Percentiles rank a stretch among this genome's conserved stretches.
Evolutionary conservation across 2,329 filamentous ascomycete species (phyloP).

Genomic region (Myriosclerotinia curreyana): DNA sequence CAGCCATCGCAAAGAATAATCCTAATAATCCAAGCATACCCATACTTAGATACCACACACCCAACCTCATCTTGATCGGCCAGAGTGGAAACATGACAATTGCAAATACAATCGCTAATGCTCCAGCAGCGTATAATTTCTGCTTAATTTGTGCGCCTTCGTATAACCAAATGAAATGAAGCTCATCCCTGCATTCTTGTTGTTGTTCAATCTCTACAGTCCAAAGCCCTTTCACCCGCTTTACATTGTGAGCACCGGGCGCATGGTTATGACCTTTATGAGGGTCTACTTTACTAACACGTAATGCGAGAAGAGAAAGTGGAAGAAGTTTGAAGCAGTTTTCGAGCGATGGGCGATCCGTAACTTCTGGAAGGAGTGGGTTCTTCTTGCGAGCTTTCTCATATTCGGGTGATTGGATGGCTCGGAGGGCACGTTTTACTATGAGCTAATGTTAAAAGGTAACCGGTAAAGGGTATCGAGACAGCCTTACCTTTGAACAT

Average conservation of each 20-base stretch:
- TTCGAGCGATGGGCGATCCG: slow-evolving; percentile 82
- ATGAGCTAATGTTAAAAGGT: slow-evolving; percentile 22
- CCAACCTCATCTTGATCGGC: slow-evolving; percentile 85
- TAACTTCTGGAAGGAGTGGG: slow-evolving; percentile 81
- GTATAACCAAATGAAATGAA: slow-evolving; percentile 97
- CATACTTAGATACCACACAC: slow-evolving; percentile 97
- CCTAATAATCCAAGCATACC: slow-evolving; percentile 85
- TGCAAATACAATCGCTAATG: slow-evolving; percentile 78
- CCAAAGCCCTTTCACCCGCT: slow-evolving; percentile 94
- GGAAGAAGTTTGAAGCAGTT: slow-evolving; percentile 94
- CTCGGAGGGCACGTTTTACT: slow-evolving; percentile 96
- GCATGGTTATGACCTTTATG: slow-evolving; percentile 71
- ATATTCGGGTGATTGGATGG: slow-evolving; percentile 84
- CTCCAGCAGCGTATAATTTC: slow-evolving; percentile 84
- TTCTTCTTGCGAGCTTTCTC: slow-evolving; percentile 88
- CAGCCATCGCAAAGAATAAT: slow-evolving; percentile 95
- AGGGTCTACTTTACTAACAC: slow-evolving; percentile 78
- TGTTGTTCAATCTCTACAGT: slow-evolving; percentile 94
- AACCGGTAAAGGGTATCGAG: background rate
- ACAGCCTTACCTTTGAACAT: slow-evolving; percentile 79
- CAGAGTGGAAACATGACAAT: slow-evolving; percentile 94
- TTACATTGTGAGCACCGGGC: slow-evolving; percentile 64
- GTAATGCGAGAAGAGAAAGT: slow-evolving; percentile 87
- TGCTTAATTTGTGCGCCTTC: slow-evolving; percentile 92
- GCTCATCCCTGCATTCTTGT: slow-evolving; percentile 80